Evolutionary conservation across 371 early-diverging fungal genomes (phyloP).

Genomic region (Mortierella sp.): DNA sequence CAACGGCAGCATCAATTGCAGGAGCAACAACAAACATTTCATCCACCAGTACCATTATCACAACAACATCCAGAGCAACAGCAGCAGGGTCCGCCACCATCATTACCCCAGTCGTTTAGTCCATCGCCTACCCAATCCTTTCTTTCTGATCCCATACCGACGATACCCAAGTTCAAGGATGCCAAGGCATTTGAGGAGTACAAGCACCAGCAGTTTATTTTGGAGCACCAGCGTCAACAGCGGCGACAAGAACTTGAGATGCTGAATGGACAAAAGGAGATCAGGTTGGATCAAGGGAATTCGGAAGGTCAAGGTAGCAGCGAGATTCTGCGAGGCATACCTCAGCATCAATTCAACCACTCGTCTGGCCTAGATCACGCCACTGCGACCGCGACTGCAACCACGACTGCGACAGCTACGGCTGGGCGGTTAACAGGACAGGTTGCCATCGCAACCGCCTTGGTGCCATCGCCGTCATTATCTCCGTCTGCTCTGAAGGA

Average conservation of each 20-base stretch:
- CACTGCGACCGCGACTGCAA: neutral
- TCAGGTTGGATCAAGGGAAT: neutral
- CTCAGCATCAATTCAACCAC: neutral
- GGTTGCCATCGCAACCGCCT: neutral
- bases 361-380: neutral
- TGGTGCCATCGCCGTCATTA: neutral
- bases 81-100: neutral
- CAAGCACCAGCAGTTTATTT: conserved; percentile 32
- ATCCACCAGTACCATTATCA: neutral
- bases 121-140: neutral
- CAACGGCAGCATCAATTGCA: neutral
- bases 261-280: neutral
- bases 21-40: neutral
- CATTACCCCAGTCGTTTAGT: neutral
- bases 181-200: conserved; percentile 27
- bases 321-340: neutral
- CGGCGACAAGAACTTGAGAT: conserved; percentile 23
- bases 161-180: neutral
- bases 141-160: neutral
- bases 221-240: conserved; percentile 35
- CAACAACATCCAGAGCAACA: neutral
- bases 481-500: neutral
- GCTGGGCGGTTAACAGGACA: neutral
- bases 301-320: neutral
- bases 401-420: neutral